A percentile compares a stretch with the other conserved stretches of the same genome.
phyloP scores from a whole-genome alignment of 2,329 filamentous ascomycete genomes.

The Scortechinia acanthostroma region DNA sequence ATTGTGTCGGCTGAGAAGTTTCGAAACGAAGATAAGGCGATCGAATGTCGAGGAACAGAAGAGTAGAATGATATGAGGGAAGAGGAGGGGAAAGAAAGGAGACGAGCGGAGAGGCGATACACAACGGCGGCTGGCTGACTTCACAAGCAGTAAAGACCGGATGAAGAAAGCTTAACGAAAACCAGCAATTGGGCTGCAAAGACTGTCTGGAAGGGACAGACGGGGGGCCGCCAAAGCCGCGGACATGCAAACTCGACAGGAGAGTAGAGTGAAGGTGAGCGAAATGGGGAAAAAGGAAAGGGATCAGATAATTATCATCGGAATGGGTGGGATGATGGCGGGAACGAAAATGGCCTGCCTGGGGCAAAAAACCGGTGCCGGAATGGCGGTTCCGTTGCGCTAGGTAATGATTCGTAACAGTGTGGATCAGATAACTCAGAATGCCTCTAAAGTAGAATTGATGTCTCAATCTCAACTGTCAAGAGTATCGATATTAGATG shows the following conservation, averaged over 20 bases:
- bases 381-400: not conserved
- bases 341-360: not conserved
- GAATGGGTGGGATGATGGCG: not conserved
- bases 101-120: not conserved
- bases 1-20: not conserved
- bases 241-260: not conserved
- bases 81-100: not conserved
- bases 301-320: too few species aligned
- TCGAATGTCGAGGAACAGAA: too few species aligned
- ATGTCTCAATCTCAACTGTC: too few species aligned
- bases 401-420: not conserved
- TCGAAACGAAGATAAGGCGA: not conserved
- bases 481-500: too few species aligned
- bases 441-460: too few species aligned
- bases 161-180: constrained; percentile 1
- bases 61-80: too few species aligned
- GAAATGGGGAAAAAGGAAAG: not conserved
- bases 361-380: not conserved
- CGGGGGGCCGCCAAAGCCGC: not conserved
- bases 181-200: not conserved
- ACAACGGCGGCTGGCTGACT: too few species aligned
- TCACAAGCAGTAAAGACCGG: not conserved
- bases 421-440: not conserved
- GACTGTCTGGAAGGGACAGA: not conserved
- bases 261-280: not conserved